Evolutionary conservation across 345 rosid genomes (phyloP).

Genomic region (Sonneratia caseolaris): DNA sequence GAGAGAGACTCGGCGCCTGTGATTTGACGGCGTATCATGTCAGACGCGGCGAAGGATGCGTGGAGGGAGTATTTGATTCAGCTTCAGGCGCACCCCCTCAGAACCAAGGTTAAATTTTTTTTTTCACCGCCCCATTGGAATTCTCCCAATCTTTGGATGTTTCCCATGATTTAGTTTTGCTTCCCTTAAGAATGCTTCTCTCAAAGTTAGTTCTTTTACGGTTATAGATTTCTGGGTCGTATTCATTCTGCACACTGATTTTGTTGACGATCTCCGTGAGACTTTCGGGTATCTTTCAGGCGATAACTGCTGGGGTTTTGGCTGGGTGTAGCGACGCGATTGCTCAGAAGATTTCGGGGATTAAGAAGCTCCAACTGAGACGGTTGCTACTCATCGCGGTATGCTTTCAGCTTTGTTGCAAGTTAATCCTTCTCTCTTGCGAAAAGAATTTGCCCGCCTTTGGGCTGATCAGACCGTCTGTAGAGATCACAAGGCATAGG

Average conservation of each 20-base stretch:
- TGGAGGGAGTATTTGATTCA: constrained; percentile 84
- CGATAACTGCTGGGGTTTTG: constrained; percentile 67
- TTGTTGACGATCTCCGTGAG: not conserved
- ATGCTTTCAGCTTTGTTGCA: constrained; percentile 10
- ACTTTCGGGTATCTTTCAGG: constrained; percentile 29
- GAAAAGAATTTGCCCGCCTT: not conserved
- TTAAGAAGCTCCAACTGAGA: constrained; percentile 54
- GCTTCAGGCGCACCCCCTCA: constrained; percentile 71
- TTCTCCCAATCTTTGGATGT: not conserved
- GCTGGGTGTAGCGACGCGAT: constrained; percentile 70
- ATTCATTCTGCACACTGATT: not conserved
- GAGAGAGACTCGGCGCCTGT: constrained; percentile 10
- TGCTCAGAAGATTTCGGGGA: constrained; percentile 85
- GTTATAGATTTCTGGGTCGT: not conserved
- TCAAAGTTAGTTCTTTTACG: not conserved
- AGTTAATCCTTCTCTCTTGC: not conserved
- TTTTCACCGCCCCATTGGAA: not conserved
- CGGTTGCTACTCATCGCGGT: constrained; percentile 70
- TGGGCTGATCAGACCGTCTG: not conserved
- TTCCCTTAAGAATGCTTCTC: not conserved
- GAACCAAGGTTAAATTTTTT: constrained; percentile 54
- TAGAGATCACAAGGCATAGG: not conserved
- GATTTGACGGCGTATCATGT: constrained; percentile 29
- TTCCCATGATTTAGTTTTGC: constrained; percentile 6
- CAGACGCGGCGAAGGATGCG: constrained; percentile 63